Evolutionary conservation across 2,329 filamentous ascomycete species (phyloP).

Genomic region (Trichoderma pleuroti): DNA sequence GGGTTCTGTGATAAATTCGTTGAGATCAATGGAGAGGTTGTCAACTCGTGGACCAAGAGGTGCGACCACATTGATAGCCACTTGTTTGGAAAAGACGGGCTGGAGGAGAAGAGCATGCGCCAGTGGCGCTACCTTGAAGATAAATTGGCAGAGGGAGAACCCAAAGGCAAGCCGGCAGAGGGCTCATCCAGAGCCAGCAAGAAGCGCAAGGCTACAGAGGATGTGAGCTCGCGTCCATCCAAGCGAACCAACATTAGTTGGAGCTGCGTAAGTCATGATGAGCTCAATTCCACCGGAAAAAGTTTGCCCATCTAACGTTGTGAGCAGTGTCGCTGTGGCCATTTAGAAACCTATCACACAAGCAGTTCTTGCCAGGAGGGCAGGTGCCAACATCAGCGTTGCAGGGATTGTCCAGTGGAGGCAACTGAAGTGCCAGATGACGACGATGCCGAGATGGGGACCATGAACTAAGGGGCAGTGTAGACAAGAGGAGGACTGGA

Average conservation of each 20-base stretch:
- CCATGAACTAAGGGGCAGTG: background rate
- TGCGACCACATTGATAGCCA: conserved; percentile 74
- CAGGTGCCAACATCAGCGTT: conserved; percentile 13
- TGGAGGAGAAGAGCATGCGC: conserved; percentile 42
- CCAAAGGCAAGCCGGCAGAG: background rate
- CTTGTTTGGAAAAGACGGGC: conserved; percentile 51
- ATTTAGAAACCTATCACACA: background rate
- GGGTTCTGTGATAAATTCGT: conserved; percentile 69
- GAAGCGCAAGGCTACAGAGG: conserved; percentile 11
- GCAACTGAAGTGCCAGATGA: background rate
- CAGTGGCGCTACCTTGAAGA: conserved; percentile 51
- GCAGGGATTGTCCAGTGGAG: conserved; percentile 12
- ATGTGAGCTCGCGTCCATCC: background rate
- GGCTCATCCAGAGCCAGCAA: background rate
- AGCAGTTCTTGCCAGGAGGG: conserved; percentile 8
- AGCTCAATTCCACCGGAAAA: background rate
- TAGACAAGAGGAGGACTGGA: background rate
- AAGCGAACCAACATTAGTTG: background rate
- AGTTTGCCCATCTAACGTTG: background rate
- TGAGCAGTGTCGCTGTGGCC: conserved; percentile 24
- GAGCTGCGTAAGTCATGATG: conserved; percentile 30
- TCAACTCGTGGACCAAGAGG: conserved; percentile 54
- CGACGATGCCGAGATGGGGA: background rate
- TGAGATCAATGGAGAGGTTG: conserved; percentile 36
- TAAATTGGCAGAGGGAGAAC: background rate